A percentile compares a stretch with the other conserved stretches of the same genome.
Conservation (phyloP, 2,329 filamentous ascomycete species). For the Penicillium concentricum region DNA sequence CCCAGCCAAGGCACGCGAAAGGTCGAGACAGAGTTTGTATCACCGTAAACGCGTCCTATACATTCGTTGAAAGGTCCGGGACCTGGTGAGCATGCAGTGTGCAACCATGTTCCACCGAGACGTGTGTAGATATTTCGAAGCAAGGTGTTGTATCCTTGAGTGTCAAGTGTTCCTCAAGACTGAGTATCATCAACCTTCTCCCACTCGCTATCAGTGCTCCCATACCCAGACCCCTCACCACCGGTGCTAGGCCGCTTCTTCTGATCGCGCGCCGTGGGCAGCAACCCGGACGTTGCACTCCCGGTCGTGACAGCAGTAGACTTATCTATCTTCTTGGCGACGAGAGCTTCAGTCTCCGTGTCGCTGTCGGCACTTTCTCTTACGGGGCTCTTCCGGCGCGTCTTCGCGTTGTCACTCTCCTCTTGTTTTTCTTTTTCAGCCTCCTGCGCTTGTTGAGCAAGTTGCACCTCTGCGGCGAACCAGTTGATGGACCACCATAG, state of each 20-base stretch:
- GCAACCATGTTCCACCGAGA: background rate
- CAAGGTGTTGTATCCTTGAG: background rate
- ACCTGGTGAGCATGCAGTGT: background rate
- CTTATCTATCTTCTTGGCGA: conserved; percentile 16
- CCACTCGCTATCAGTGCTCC: conserved; percentile 94
- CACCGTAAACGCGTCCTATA: background rate
- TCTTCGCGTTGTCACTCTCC: conserved; percentile 35
- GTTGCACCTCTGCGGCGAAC: conserved; percentile 71
- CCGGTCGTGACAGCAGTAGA: conserved; percentile 18
- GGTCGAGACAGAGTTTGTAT: background rate
- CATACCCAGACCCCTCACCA: conserved; percentile 54
- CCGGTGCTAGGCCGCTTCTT: conserved; percentile 48
- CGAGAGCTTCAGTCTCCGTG: conserved; percentile 42
- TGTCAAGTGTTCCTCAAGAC: conserved; percentile 6
- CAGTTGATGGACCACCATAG: conserved; percentile 97
- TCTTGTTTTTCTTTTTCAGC: conserved; percentile 46
- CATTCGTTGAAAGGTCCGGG: background rate
- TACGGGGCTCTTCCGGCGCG: conserved; percentile 32
- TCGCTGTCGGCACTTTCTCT: conserved; percentile 44
- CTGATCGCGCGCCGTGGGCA: conserved; percentile 46
- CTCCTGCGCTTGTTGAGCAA: conserved; percentile 50
- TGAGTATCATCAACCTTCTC: conserved; percentile 71
- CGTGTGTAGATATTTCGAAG: background rate
- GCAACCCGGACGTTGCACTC: conserved; percentile 42
- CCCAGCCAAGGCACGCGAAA: background rate